Conservation (phyloP, 2,329 filamentous ascomycete species). For the Aspergillus niger region DNA sequence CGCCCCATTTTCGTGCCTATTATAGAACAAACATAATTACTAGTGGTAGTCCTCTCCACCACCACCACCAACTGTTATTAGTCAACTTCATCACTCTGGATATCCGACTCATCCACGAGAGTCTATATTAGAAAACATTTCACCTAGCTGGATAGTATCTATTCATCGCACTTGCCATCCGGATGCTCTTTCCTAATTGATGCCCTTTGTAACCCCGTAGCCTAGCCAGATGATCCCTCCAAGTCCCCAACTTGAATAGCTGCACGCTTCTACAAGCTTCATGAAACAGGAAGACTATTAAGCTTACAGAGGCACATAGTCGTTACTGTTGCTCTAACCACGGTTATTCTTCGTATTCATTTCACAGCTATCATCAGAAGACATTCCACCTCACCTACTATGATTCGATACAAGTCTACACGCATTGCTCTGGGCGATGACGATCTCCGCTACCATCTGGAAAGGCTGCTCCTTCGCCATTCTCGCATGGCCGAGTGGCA, state of each 20-base stretch:
- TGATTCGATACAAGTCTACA: slow-evolving; percentile 40
- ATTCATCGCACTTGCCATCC: not conserved
- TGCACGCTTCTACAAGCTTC: not conserved
- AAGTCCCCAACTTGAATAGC: not conserved
- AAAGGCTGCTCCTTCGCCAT: slow-evolving; percentile 22
- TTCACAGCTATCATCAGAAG: not conserved
- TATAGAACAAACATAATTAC: too few species aligned
- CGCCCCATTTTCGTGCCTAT: too few species aligned
- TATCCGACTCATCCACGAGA: too few species aligned
- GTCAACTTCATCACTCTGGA: too few species aligned
- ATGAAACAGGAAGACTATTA: not conserved
- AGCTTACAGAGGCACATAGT: not conserved
- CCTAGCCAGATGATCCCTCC: not conserved
- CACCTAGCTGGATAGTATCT: not conserved
- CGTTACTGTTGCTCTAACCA: not conserved
- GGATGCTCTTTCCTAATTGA: not conserved
- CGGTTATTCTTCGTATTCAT: not conserved
- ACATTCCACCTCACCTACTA: slow-evolving; percentile 13
- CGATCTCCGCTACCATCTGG: slow-evolving; percentile 36
- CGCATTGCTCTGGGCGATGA: slow-evolving; percentile 34
- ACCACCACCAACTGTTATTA: too few species aligned
- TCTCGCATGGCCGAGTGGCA: slow-evolving; percentile 20
- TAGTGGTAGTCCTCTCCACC: too few species aligned
- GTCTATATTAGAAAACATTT: not conserved
- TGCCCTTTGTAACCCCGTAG: not conserved